phyloP scores from a whole-genome alignment of 2,329 filamentous ascomycete species.

The Aspergillus luchuensis region DNA sequence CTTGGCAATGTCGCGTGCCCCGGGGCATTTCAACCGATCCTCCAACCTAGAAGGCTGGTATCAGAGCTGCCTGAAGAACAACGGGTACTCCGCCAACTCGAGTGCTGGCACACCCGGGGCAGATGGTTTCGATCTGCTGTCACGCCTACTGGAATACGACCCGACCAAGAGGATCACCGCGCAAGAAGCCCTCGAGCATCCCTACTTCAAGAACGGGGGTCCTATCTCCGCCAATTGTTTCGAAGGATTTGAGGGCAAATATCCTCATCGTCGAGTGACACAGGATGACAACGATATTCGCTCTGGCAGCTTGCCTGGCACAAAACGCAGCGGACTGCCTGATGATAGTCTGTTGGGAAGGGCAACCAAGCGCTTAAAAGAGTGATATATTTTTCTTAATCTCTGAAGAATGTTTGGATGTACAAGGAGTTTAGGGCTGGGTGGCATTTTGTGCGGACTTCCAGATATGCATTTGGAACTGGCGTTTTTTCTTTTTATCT shows the following conservation, averaged over 20 bases:
- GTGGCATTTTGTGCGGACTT: neutral
- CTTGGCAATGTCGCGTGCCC: slow-evolving; percentile 46
- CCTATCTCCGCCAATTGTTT: slow-evolving; percentile 83
- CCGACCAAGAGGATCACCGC: slow-evolving; percentile 86
- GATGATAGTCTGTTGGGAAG: slow-evolving; percentile 72
- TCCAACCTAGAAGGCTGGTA: slow-evolving; percentile 77
- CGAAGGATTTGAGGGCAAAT: slow-evolving; percentile 82
- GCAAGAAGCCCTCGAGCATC: slow-evolving; percentile 82
- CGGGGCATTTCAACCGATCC: slow-evolving; percentile 55
- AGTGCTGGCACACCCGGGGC: slow-evolving; percentile 62
- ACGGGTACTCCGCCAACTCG: slow-evolving; percentile 52
- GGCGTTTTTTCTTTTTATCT: neutral
- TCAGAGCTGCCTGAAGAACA: slow-evolving; percentile 67
- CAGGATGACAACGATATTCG: slow-evolving; percentile 95
- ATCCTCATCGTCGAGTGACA: slow-evolving; percentile 85
- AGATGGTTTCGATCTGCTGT: slow-evolving; percentile 80
- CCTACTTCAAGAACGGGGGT: slow-evolving; percentile 75
- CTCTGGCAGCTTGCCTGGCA: slow-evolving; percentile 85
- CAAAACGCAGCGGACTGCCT: slow-evolving; percentile 81
- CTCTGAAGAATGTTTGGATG: neutral
- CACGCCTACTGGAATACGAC: slow-evolving; percentile 87
- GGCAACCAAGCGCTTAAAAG: slow-evolving; percentile 58
- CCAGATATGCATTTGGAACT: neutral
- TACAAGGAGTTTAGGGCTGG: neutral
- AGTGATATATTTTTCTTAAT: slow-evolving; percentile 28